These are phyloP conservation scores for Phytophthora cryptogea DNA, from an alignment of 352 stramenopile species.

Conservation along the genomic window DNA sequence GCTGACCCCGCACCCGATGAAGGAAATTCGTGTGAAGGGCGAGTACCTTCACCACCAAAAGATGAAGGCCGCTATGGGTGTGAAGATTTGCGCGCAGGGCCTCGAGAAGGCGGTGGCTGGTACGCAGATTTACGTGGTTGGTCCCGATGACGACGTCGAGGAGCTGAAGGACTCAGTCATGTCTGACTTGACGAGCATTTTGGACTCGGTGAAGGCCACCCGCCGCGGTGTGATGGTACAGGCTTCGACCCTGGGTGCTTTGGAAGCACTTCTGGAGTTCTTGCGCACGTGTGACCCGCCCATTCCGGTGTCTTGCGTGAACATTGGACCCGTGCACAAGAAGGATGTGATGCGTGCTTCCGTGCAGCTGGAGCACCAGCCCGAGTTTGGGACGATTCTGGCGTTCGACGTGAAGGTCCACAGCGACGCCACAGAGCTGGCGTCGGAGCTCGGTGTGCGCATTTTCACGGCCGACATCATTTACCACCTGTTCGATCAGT, in stretches of 20 bases:
- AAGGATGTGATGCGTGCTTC: slow-evolving; percentile 98
- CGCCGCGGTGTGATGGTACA: slow-evolving; percentile 98
- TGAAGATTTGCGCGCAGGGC: slow-evolving; percentile 98
- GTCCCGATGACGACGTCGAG: slow-evolving; percentile 96
- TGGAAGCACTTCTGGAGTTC: slow-evolving; percentile 99
- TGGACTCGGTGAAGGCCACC: slow-evolving; percentile 96
- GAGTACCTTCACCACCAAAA: slow-evolving; percentile 96
- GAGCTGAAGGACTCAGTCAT: slow-evolving; percentile 98
- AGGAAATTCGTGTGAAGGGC: slow-evolving; percentile 96
- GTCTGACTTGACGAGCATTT: slow-evolving; percentile 95
- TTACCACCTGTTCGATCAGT: slow-evolving; percentile 99
- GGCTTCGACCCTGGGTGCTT: slow-evolving; percentile 97
- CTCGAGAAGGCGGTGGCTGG: slow-evolving; percentile 98
- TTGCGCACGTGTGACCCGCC: slow-evolving; percentile 93
- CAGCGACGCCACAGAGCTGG: slow-evolving; percentile 90
- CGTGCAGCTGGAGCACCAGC: slow-evolving; percentile 98
- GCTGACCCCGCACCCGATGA: slow-evolving; percentile 97
- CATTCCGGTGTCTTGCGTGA: slow-evolving; percentile 95
- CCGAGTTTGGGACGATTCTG: slow-evolving; percentile 97
- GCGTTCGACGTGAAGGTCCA: slow-evolving; percentile 99
- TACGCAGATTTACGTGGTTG: slow-evolving; percentile 97
- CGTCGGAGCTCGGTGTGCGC: slow-evolving; percentile 93
- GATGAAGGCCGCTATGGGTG: slow-evolving; percentile 98
- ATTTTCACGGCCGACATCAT: slow-evolving; percentile 99
- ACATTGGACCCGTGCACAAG: slow-evolving; percentile 98